Conservation (phyloP, 495 filamentous ascomycete genomes). For the Neurospora sp. region DNA sequence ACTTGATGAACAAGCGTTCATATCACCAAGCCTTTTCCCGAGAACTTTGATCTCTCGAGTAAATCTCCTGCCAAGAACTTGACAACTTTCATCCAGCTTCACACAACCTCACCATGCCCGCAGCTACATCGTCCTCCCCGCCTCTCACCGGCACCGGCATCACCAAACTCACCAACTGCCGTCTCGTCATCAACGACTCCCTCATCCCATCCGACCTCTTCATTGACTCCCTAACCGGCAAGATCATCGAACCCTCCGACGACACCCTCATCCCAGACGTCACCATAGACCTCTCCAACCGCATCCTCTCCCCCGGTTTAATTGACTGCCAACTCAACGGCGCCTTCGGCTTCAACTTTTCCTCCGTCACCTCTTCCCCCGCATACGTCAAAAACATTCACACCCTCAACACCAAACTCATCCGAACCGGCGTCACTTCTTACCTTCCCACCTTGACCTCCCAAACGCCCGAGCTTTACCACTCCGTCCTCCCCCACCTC, state of each 20-base stretch:
- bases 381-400: slow-evolving; percentile 57
- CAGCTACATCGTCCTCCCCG: background rate
- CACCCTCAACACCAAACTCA: slow-evolving; percentile 56
- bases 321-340: slow-evolving; percentile 85
- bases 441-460: slow-evolving; percentile 75
- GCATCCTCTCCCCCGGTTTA: slow-evolving; percentile 70
- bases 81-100: background rate
- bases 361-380: slow-evolving; percentile 53
- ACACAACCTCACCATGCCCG: background rate
- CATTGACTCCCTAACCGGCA: slow-evolving; percentile 65
- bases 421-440: slow-evolving; percentile 70
- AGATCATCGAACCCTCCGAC: slow-evolving; percentile 64
- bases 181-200: slow-evolving; percentile 50
- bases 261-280: slow-evolving; percentile 52
- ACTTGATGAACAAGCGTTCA: background rate
- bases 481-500: slow-evolving; percentile 61
- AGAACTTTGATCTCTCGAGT: background rate
- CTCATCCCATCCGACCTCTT: slow-evolving; percentile 67
- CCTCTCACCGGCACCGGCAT: slow-evolving; percentile 33
- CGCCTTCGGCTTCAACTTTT: slow-evolving; percentile 80
- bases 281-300: slow-evolving; percentile 63
- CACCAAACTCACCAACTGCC: slow-evolving; percentile 78
- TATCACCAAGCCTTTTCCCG: background rate
- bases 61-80: background rate
- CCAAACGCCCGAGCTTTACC: slow-evolving; percentile 58